These are phyloP conservation scores for Pouteria campechiana DNA, from an alignment of 179 eudicot genomes.

Conservation along the genomic window DNA sequence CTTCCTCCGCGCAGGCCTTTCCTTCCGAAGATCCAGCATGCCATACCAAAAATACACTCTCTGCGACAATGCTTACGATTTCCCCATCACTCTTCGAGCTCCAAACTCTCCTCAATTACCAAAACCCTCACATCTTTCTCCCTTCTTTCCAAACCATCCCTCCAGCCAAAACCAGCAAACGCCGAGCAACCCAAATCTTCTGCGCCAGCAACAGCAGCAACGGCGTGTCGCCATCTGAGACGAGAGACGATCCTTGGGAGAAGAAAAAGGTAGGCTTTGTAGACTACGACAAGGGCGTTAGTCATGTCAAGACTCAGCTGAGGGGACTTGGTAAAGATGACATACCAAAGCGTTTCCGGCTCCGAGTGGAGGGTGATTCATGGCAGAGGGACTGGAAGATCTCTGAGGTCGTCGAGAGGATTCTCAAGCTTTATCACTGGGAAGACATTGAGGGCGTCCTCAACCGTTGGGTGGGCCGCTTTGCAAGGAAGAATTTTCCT, in stretches of 20 bases:
- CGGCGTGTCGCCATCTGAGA: no score
- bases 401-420: constrained; percentile 49
- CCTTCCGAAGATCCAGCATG: no score
- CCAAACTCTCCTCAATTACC: no score
- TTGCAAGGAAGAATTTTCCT: constrained; percentile 71
- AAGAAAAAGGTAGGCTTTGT: constrained; percentile 53
- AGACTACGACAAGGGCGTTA: constrained; percentile 73
- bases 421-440: constrained; percentile 22
- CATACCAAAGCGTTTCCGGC: constrained; percentile 38
- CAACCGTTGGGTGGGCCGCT: constrained; percentile 90
- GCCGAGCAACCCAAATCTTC: no score
- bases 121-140: no score
- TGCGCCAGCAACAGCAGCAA: no score
- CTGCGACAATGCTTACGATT: no score
- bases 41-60: no score
- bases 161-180: no score
- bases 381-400: constrained; percentile 91
- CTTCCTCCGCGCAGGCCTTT: no score
- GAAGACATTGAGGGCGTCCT: constrained; percentile 64
- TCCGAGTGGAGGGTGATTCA: constrained; percentile 46
- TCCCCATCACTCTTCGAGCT: no score
- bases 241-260: constrained; percentile 33
- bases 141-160: neutral
- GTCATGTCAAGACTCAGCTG: constrained; percentile 35
- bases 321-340: constrained; percentile 58